Evolutionary conservation across 257 asterid genomes (phyloP), one percentile per base, ranked within the genome.

Genomic region (Anisodus tanguticus): DNA sequence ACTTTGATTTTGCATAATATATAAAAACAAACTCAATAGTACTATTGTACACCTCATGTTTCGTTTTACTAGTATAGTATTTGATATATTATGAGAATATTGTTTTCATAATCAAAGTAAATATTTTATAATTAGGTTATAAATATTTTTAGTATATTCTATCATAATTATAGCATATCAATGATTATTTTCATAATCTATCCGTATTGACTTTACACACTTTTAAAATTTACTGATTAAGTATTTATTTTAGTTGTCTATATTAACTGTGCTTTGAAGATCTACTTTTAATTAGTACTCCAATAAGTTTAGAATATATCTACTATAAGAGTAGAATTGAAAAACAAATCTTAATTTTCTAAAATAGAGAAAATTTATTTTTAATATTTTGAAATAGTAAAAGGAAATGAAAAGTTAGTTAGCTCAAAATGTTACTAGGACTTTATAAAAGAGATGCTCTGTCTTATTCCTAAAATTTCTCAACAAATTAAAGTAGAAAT

Each of bases 381-480:
- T 13, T 12, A 3, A 9, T 6, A 15, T 37, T 37, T 2, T 37
- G 15, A 37, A 68, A 3, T 15, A 68, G 76, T 15, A 6, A 37
- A 68, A 68, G 41, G 51, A 19, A 37, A 15, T 15, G 51, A 13
- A 68, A 22, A 37, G 15, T 37, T 37, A 68, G 8, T 13, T 39
- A 47, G 68, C 37, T 82, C 77, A 82, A 68, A 54, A 68, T 60
- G 74, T 59, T 49, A 43, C 81, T 45, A 82, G 17, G 37, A 51
- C 80, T 82, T 35, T 76, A 76, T 76, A 86, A 87, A 87, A 85
- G 90, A 85, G 69, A 53, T 45, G 51, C 43, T 85, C 70, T 85
- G 90, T 88, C 84, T 83, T 86, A 78, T 89, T 90, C 90, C 82
- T 57, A 74, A 70, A 87, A 84, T 87, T 79, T 68, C 72, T 54